Base-by-base conservation (phyloP, 352 stramenopile species). In the Phytophthora crassamura region DNA sequence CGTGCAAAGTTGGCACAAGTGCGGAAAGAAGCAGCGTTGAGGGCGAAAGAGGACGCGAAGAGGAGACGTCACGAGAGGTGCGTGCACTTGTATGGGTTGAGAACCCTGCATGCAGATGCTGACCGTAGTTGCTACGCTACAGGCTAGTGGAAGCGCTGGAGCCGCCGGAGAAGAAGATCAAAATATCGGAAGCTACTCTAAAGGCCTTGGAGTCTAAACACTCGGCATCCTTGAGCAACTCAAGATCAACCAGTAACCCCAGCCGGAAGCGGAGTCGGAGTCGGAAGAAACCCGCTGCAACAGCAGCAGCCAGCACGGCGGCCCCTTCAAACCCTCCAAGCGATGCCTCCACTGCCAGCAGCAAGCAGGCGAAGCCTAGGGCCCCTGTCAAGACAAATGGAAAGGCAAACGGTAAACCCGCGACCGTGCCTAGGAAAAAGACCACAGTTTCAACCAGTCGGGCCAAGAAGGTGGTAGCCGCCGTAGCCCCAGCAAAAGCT, bases 91-190 rank as follows among this genome's bases (percentile, higher is more conserved):
- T 2, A 40, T 15, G 22, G 14, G n/a, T n/a, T 53, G 25, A 30
- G 25, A 30, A 30, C 25, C 25, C 25, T 30, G 25, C 25, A 4
- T 30, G 25, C 25, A 5, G 22, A 35, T 49, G 34, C 15, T 60
- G 28, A 34, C 22, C 49, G 6, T 63, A 12, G 16, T 54, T 36
- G 20, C 5, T 9, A 48, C n/a, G 36, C 38, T 53, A 38, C 48
- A 77, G 72, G 53, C 28, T 59, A 22, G 28, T 65, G 43, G 60
- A 77, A 70, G 65, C 64, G 16, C 38, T 67, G 30, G 60, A 80
- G 53, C 72, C 67, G 10, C 77, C 73, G 50, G 35, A 59, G 9
- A 86, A 86, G 58, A 78, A 68, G 36, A 59, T 75, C 25, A 77
- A 75, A 46, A 67, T 80, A 35, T 64, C 65, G 16, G 59, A 84